Base-by-base conservation (phyloP, 768 basidiomycete genomes). In the Trametes coccinea region DNA sequence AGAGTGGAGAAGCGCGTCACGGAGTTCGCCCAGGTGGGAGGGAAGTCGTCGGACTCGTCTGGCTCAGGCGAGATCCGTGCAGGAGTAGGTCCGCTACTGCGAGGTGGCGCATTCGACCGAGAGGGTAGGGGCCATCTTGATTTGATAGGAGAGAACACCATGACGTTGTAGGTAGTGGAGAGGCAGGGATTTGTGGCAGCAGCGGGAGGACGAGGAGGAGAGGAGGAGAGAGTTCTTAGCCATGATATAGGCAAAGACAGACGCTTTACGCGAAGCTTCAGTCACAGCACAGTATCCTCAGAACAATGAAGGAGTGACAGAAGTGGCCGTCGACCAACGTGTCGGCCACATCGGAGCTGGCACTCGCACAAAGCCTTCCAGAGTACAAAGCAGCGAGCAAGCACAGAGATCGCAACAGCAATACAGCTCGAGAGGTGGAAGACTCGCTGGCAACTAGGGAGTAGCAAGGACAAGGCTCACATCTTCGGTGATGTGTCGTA, bases 71-170 rank as follows among this genome's bases (percentile, higher is more conserved):
- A 40, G 34, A 6, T 6, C 8, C 45, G 30, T n/a, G n/a, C 22
- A 4, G 58, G 58, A 2, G 58, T 16, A 22, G 49, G 58, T 4
- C 49, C 58, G 14, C 41, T 13, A 40, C 16, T 63, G 63, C 53
- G 57, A 66, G n/a, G 62, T 68, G 30, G 40, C 64, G 47, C 56
- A 66, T 16, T 34, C 62, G 34, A 33, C 64, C n/a, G 57, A 65
- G 43, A 56, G 67, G 5, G 65, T 64, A 5, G 64, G 67, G 48
- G 71, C n/a, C n/a, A 70, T n/a, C 70, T 66, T 37, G 71, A 73
- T 41, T 43, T 43, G 41, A 43, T 13, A 43, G 41, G 41, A 9
- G 41, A 43, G 10, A n/a, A 43, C 41, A 43, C 14, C 14, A 14
- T 43, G 2, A 11, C 34, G 34, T 37, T 2, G 41, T 8, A 14